Percentiles rank a stretch among this genome's conserved stretches.
Conservation (phyloP, 176 grass and related monocot species). For the Ananas comosus region DNA sequence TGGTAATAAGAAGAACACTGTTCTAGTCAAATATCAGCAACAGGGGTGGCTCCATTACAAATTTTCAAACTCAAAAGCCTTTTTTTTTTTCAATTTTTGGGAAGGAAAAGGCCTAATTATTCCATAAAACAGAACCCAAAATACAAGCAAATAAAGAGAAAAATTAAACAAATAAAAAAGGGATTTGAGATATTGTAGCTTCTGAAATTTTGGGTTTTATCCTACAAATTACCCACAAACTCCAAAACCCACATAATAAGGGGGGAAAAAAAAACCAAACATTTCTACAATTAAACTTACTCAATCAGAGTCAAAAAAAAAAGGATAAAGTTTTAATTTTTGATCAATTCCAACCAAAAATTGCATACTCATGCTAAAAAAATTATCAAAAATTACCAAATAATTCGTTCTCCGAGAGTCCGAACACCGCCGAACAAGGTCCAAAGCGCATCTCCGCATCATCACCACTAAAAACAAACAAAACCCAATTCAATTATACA, state of each 20-base stretch:
- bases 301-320: no score
- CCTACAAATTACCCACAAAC: no score
- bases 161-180: not conserved
- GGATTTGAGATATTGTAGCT: not conserved
- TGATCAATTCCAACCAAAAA: not conserved
- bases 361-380: not conserved
- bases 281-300: no score
- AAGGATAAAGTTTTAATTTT: not conserved
- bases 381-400: slow-evolving; percentile 13
- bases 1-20: no score
- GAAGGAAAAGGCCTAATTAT: no score
- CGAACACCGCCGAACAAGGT: not conserved
- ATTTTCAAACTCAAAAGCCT: no score
- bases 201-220: not conserved
- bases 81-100: no score
- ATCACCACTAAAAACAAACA: not conserved
- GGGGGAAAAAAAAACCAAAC: no score
- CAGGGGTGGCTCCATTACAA: no score
- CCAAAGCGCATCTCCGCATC: slow-evolving; percentile 1
- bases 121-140: not conserved
- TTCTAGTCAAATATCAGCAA: no score
- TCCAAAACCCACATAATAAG: no score
- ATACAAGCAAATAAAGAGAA: not conserved
- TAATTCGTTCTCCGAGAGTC: not conserved
- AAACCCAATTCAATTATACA: not conserved